phyloP scores from a whole-genome alignment of 176 grass and related monocot species.

The Avena atlantica region DNA sequence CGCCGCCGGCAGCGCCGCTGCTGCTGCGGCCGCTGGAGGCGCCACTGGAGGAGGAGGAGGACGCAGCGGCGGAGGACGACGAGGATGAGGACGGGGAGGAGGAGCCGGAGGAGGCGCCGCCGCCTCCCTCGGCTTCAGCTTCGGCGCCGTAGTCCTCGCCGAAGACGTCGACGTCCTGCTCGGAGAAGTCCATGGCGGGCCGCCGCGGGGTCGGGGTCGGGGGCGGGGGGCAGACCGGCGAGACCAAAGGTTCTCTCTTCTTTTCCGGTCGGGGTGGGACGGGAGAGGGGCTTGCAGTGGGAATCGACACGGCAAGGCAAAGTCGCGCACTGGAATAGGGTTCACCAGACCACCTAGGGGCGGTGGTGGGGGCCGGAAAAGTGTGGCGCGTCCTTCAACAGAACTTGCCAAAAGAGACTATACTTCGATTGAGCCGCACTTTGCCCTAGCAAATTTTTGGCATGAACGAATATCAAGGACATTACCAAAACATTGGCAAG shows the following conservation, averaged over 20 bases:
- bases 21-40: constrained; percentile 63
- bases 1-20: constrained; percentile 51
- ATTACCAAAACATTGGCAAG: no score
- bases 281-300: background rate
- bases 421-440: no score
- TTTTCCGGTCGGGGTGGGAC: constrained; percentile 13
- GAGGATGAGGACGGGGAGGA: constrained; percentile 86
- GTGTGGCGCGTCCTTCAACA: background rate
- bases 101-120: constrained; percentile 72
- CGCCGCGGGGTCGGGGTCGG: background rate
- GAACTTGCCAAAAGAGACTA: background rate
- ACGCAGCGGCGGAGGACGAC: constrained; percentile 72
- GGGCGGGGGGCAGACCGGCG: background rate
- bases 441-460: no score
- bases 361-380: background rate
- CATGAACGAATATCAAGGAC: no score
- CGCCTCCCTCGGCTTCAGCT: constrained; percentile 47
- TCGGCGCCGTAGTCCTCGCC: constrained; percentile 58
- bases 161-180: constrained; percentile 74
- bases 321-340: constrained; percentile 3
- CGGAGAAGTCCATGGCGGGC: constrained; percentile 80
- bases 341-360: background rate
- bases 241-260: constrained; percentile 12
- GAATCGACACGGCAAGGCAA: constrained; percentile 42
- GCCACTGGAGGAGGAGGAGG: constrained; percentile 63